Evolutionary conservation across 345 rosid genomes (phyloP), one percentile per base, ranked within the genome.

Genomic region (Mangifera indica): DNA sequence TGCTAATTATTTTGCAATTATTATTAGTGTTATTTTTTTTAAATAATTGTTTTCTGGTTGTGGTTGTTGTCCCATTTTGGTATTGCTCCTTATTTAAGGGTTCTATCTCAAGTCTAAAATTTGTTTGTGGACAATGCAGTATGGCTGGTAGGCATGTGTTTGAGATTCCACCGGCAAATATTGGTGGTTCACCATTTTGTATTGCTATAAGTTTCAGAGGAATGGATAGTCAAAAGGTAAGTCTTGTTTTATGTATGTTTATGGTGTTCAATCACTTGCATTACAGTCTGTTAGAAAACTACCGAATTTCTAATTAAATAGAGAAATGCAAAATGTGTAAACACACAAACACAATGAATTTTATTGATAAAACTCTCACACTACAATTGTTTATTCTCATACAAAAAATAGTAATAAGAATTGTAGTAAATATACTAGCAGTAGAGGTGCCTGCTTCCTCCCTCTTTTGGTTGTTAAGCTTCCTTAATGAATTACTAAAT

Each of bases 121-220:
- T 72, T 44, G 10, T 52, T 77, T 63, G 77, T 72, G 62, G 60
- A 69, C 37, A 18, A 62, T 89, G 87, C 91, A 95, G 99, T 82
- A 87, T 95, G 96, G 93, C 97, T 80, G 93, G 98, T 60, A 87
- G 88, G 76, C 99, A 91, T 76, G 88, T 92, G 54, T 80, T 76
- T 66, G 99, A 95, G 85, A 93, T 95, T 76, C 94, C 96, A 9
- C 82, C 86, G 2, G 60, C 78, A 71, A 88, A 84, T 81, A 82
- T 95, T 81, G 97, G 98, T 73, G 98, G 99, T 60, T 92, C 99
- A 17, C 86, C 76, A 37, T 80, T 81, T 77, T 92, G 99, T 77
- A 69, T 91, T 79, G 97, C 98, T 78, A 86, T 95, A 69, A 83
- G 91, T 83, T 76, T 52, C 34, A 85, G 99, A 78, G 96, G 97